Evolutionary conservation across 169 alveolate species (phyloP), one percentile per base, ranked within the genome.

Genomic region (Amoebophrya sp.): DNA sequence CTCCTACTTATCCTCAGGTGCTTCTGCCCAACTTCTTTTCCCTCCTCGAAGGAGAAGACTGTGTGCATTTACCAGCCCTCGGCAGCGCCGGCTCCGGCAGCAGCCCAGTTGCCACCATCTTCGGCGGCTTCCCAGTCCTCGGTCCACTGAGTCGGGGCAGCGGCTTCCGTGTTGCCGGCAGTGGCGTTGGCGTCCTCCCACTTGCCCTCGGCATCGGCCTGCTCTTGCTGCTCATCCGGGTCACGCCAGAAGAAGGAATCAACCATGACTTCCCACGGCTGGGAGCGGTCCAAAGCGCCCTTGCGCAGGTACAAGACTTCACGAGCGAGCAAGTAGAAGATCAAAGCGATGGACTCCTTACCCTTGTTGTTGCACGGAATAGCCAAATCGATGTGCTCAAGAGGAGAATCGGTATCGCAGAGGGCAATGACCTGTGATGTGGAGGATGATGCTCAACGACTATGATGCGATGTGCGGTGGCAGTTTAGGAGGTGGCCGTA

Each of bases 351-450:
- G 40, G 99, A 96, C 95, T 97, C 98, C 95, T 95, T 96, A 40
- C 99, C 98, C 96, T 95, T 98, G 97, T 99, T 99, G 97, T 98
- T 98, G 96, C 99, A 97, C 53, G 99, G 99, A 91, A 99, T 98
- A 91, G 99, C 99, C 93, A 98, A 96, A 94, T 99, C 99, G 94
- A 98, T 99, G 95, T 95, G 97, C 94, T 97, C 98, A 90, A 98
- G 96, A 29, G 99, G 99, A 40, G 99, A 97, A 95, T 99, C 99
- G 41, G 99, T 96, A 95, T 98, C 99, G 94, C 99, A 98, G 78
- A 99, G 96, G 41, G 99, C 99, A 90, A 99, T 98, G 89, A 98
- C 94, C 26, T 92, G 94, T 78, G 53, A 53, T 78, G 40, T 41
- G n/a, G 93, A n/a, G n/a, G n/a, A n/a, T n/a, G n/a, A n/a, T n/a